Conservation (phyloP, 2,329 filamentous ascomycete species). For the Ceratocystis colombiana region DNA sequence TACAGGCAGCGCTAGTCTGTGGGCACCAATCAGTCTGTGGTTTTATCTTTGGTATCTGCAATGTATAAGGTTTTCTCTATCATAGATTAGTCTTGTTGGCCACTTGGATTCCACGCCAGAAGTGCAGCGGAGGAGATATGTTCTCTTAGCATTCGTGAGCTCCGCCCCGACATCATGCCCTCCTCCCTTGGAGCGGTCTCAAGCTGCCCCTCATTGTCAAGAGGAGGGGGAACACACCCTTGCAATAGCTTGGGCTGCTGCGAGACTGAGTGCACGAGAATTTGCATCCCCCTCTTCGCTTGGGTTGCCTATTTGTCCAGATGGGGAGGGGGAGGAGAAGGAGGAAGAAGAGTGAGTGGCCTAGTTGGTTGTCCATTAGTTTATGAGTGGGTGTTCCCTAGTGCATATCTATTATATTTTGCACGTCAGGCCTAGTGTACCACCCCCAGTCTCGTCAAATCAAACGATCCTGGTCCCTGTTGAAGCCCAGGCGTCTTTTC, state of each 20-base stretch:
- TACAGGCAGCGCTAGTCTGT: not conserved
- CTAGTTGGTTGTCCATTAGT: not conserved
- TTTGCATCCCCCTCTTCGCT: conserved; percentile 12
- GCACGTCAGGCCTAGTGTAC: not conserved
- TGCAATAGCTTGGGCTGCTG: not conserved
- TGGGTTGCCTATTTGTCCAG: not conserved
- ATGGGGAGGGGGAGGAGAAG: not conserved
- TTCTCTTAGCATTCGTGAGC: not conserved
- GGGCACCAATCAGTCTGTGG: no score
- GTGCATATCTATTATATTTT: not conserved
- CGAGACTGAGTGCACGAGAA: not conserved
- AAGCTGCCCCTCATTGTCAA: conserved; percentile 1
- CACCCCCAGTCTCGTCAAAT: not conserved
- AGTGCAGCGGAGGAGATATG: not conserved
- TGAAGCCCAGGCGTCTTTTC: not conserved
- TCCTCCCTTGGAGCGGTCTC: not conserved
- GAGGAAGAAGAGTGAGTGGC: not conserved
- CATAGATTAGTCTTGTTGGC: not conserved
- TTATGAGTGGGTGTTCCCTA: not conserved
- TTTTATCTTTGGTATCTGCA: not conserved
- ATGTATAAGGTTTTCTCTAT: not conserved
- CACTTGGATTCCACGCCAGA: conserved; percentile 1
- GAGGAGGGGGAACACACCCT: not conserved
- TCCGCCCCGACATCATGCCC: not conserved
- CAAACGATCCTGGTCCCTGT: conserved; percentile 9